These are phyloP conservation scores for Pseudogymnoascus sp. DNA, from an alignment of 2,329 filamentous ascomycete genomes.

Conservation along the genomic window DNA sequence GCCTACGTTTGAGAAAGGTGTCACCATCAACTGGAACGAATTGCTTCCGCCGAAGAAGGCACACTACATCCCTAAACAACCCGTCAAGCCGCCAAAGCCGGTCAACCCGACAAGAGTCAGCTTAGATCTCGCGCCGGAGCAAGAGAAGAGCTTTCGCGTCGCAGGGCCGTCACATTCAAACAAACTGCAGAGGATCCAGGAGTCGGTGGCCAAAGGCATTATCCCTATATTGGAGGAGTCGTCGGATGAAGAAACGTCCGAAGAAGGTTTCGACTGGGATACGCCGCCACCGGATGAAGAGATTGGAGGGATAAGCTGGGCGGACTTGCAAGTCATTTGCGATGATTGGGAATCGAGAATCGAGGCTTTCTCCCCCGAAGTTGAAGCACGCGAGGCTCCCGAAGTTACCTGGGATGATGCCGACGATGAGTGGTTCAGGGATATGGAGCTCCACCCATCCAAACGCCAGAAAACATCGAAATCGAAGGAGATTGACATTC, in stretches of 20 bases:
- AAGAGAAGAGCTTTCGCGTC: constrained; percentile 80
- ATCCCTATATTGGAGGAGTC: constrained; percentile 37
- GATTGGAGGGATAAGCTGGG: constrained; percentile 67
- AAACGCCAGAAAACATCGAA: constrained; percentile 59
- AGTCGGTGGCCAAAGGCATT: constrained; percentile 42
- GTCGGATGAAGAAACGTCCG: constrained; percentile 33
- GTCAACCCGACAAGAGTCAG: constrained; percentile 82
- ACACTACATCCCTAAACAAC: constrained; percentile 70
- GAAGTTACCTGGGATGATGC: constrained; percentile 31
- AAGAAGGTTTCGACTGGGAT: constrained; percentile 45
- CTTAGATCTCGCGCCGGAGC: constrained; percentile 77
- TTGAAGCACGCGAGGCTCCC: constrained; percentile 25
- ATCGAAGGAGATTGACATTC: constrained; percentile 47
- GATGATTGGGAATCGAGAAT: constrained; percentile 73
- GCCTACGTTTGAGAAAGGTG: constrained; percentile 70
- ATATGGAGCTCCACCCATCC: constrained; percentile 43
- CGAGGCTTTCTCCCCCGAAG: constrained; percentile 18
- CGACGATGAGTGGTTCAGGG: constrained; percentile 57
- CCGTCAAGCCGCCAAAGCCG: constrained; percentile 70
- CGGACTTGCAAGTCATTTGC: constrained; percentile 78
- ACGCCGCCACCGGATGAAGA: constrained; percentile 50
- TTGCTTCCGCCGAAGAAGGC: constrained; percentile 77
- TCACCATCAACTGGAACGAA: constrained; percentile 71
- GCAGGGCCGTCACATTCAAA: constrained; percentile 47
- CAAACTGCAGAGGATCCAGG: constrained; percentile 51